Conservation (phyloP, 1,139 yeast species). For the Casaregolazyma suthepensis region DNA sequence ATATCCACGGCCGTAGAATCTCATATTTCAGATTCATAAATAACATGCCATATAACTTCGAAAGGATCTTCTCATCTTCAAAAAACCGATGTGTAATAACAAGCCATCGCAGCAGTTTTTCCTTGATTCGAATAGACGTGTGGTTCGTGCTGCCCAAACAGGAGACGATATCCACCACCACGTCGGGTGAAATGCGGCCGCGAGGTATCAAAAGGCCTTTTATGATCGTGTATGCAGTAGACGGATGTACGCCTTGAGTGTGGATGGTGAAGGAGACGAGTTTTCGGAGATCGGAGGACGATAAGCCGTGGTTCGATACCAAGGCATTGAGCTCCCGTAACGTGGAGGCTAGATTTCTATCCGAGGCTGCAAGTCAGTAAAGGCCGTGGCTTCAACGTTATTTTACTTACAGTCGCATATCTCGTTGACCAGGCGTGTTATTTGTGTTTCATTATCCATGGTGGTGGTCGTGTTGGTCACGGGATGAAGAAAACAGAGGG, state of each 20-base stretch:
- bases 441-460: neutral
- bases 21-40: slow-evolving; percentile 42
- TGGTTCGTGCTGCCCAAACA: slow-evolving; percentile 28
- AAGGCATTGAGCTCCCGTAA: slow-evolving; percentile 4
- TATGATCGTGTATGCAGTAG: slow-evolving; percentile 18
- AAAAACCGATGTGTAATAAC: slow-evolving; percentile 32
- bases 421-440: neutral
- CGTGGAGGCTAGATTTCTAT: slow-evolving; percentile 1
- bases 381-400: neutral
- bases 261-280: slow-evolving; percentile 11
- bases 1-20: slow-evolving; percentile 39
- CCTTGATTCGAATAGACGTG: slow-evolving; percentile 28
- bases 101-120: slow-evolving; percentile 37
- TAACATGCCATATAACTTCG: slow-evolving; percentile 34
- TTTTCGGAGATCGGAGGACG: slow-evolving; percentile 7
- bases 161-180: slow-evolving; percentile 28
- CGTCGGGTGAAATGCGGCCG: slow-evolving; percentile 25
- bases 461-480: neutral
- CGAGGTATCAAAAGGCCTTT: slow-evolving; percentile 32
- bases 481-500: neutral
- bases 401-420: neutral
- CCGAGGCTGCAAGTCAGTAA: neutral
- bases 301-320: slow-evolving; percentile 12
- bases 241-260: slow-evolving; percentile 11
- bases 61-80: slow-evolving; percentile 25